A percentile compares a stretch with the other conserved stretches of the same genome.
These are phyloP conservation scores for Trypanosoma scelopori DNA, from an alignment of 208 protist species.

Conservation along the genomic window DNA sequence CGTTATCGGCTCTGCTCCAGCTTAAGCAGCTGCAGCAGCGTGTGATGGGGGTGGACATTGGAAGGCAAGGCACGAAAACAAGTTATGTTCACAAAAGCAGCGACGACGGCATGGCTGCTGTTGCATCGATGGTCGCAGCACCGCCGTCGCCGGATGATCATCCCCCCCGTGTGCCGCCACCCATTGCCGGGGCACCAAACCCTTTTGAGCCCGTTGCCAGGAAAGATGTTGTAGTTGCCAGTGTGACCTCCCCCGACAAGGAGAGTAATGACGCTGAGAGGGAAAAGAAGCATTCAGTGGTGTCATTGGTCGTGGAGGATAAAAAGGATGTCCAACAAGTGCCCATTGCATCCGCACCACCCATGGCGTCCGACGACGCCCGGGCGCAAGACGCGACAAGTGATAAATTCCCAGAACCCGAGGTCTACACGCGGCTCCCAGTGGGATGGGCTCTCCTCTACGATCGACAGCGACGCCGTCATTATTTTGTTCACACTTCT, in stretches of 20 bases:
- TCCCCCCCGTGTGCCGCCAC: constrained; percentile 28
- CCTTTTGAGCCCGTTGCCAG: constrained; percentile 31
- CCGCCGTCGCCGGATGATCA: not conserved
- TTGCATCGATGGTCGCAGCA: not conserved
- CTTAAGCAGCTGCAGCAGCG: constrained; percentile 52
- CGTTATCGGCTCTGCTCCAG: constrained; percentile 48
- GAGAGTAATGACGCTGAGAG: too few relatives aligned
- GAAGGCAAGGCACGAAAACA: constrained; percentile 1
- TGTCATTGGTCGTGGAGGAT: too few relatives aligned
- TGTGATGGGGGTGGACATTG: constrained; percentile 1
- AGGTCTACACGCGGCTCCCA: constrained; percentile 54
- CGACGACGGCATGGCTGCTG: constrained; percentile 9
- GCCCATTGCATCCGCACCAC: not conserved
- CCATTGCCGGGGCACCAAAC: constrained; percentile 36
- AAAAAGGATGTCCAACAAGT: too few relatives aligned
- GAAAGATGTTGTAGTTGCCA: not conserved
- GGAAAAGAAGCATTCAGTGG: too few relatives aligned
- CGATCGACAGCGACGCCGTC: constrained; percentile 41
- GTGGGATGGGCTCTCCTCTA: constrained; percentile 58
- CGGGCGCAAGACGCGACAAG: not conserved
- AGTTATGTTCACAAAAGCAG: not conserved
- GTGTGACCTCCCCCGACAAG: constrained; percentile 10
- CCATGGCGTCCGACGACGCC: not conserved
- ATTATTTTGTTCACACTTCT: constrained; percentile 67
- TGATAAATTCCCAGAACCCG: constrained; percentile 31